phyloP scores from a whole-genome alignment of 371 early-diverging fungal species.

The Gilbertella persicaria region DNA sequence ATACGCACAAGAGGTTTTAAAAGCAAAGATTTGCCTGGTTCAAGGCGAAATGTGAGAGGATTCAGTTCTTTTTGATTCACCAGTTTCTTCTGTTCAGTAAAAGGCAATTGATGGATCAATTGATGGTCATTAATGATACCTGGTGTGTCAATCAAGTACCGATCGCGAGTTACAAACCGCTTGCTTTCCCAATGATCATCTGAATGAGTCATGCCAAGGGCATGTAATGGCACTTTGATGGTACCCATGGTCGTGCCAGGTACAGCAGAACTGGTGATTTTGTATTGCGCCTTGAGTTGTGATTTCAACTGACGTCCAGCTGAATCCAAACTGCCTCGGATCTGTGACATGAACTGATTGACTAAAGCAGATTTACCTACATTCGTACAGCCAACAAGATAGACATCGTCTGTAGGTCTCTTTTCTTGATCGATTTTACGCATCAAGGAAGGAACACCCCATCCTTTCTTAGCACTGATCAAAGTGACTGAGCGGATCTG shows the following conservation, averaged over 20 bases:
- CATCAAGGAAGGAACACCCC: constrained; percentile 56
- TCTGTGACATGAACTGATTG: constrained; percentile 56
- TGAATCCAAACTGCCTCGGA: constrained; percentile 20
- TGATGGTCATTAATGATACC: constrained; percentile 66
- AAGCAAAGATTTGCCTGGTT: constrained; percentile 54
- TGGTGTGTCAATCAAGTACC: constrained; percentile 69
- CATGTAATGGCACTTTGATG: constrained; percentile 60
- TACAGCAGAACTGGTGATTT: constrained; percentile 59
- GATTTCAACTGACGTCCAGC: constrained; percentile 27
- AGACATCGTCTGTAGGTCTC: constrained; percentile 62
- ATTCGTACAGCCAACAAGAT: constrained; percentile 71
- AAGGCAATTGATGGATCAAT: constrained; percentile 45
- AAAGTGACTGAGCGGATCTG: constrained; percentile 52
- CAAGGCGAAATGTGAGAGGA: constrained; percentile 58
- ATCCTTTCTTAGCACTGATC: constrained; percentile 66
- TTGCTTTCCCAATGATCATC: constrained; percentile 12
- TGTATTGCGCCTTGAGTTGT: constrained; percentile 45
- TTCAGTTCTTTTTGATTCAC: constrained; percentile 43
- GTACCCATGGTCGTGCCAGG: constrained; percentile 76
- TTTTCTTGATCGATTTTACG: constrained; percentile 46
- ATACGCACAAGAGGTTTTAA: constrained; percentile 67
- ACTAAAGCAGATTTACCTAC: constrained; percentile 75
- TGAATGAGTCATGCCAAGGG: constrained; percentile 34
- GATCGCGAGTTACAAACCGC: constrained; percentile 41
- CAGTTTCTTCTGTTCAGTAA: constrained; percentile 53